Evolutionary conservation across 352 stramenopile genomes (phyloP).

Genomic region (Phytophthora macrochlamydospora): DNA sequence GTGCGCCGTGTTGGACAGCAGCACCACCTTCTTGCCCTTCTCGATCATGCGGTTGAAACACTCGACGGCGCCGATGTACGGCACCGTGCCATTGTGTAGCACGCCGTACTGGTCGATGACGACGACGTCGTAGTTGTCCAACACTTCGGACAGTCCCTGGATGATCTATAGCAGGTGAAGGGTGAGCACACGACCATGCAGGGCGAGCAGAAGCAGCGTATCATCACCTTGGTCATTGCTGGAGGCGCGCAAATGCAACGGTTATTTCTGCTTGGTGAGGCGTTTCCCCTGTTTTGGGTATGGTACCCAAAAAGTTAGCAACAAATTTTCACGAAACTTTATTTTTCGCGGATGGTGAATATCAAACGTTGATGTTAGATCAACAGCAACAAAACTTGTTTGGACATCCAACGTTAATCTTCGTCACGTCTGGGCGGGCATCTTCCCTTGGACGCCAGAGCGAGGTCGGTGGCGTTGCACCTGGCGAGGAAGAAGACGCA

Average conservation of each 20-base stretch:
- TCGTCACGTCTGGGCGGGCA: constrained; percentile 1
- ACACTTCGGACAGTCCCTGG: constrained; percentile 40
- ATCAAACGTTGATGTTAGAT: too few species aligned
- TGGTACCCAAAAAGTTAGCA: too few species aligned
- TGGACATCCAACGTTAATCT: too few species aligned
- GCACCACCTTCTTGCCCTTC: constrained; percentile 74
- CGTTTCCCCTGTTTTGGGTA: too few species aligned
- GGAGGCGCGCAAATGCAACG: neutral
- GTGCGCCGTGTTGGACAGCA: constrained; percentile 92
- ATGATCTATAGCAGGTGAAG: constrained; percentile 28
- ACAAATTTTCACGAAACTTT: too few species aligned
- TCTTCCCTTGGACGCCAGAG: constrained; percentile 15
- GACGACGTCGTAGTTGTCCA: constrained; percentile 86
- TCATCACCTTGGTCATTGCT: neutral
- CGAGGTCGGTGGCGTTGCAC: constrained; percentile 14
- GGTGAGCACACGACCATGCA: neutral
- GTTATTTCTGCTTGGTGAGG: neutral
- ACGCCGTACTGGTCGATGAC: constrained; percentile 93
- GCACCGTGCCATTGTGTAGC: constrained; percentile 86
- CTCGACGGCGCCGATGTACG: constrained; percentile 66
- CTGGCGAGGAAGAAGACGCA: constrained; percentile 23
- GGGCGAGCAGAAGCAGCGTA: neutral
- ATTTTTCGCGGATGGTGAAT: too few species aligned
- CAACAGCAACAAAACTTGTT: too few species aligned
- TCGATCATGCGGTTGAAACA: constrained; percentile 64